phyloP scores from a whole-genome alignment of 2,329 filamentous ascomycete genomes.

The Arthrobotrys iridis region DNA sequence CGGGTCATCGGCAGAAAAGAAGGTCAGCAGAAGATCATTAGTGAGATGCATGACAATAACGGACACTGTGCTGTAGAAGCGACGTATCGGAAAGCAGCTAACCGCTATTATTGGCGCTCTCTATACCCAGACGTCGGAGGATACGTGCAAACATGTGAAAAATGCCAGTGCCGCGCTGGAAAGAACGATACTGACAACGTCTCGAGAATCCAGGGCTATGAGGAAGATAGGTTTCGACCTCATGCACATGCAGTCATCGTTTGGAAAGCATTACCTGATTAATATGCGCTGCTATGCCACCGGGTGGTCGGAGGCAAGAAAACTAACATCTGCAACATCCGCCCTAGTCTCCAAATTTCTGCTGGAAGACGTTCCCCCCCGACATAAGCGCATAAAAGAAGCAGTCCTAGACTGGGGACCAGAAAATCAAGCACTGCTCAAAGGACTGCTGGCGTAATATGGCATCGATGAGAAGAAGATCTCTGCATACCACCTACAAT shows the following conservation, averaged over 20 bases:
- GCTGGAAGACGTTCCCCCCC: not conserved
- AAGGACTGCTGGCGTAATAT: not conserved
- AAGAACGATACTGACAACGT: not conserved
- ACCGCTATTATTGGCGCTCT: not conserved
- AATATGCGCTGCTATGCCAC: not conserved
- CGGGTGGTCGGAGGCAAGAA: not conserved
- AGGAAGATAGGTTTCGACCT: not conserved
- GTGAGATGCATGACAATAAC: not conserved
- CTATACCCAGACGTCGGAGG: not conserved
- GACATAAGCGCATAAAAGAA: not conserved
- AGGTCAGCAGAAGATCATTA: not conserved
- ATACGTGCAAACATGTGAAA: not conserved
- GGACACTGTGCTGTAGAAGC: not conserved
- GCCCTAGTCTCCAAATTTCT: constrained; percentile 4
- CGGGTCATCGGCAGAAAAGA: not conserved
- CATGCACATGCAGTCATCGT: not conserved
- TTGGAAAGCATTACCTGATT: not conserved
- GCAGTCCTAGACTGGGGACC: constrained; percentile 1
- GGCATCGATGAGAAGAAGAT: not conserved
- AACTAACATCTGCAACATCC: not conserved
- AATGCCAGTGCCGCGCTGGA: not conserved
- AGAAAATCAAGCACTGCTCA: not conserved
- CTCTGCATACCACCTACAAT: not conserved
- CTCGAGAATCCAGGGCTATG: not conserved
- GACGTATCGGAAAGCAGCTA: not conserved